Evolutionary conservation across 2,329 filamentous ascomycete genomes (phyloP), one percentile per base, ranked within the genome.

Genomic region (Capronia epimyces): DNA sequence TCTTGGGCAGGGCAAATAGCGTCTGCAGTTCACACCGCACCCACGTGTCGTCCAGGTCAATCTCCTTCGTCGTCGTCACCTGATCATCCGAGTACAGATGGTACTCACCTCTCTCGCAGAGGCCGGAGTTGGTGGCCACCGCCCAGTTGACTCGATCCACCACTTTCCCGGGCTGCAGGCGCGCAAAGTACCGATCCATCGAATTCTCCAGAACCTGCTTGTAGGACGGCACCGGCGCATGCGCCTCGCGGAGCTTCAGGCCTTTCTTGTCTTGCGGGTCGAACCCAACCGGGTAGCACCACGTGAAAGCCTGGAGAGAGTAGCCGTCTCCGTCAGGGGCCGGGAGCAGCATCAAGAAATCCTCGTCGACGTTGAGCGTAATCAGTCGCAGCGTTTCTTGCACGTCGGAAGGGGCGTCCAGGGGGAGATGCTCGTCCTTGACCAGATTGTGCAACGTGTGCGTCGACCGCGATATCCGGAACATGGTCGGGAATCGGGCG

Each of bases 161-260:
- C 12, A 32, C 29, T n/a, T 32, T 42, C 12, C 39, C 39, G 1
- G 39, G 39, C 10, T n/a, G 21, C 13, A 42, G 39, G 5, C 39
- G 39, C 13, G 21, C 24, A 16, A 43, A 49, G 37, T 29, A 32
- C 15, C 46, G 39, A 22, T 37, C 46, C 24, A 49, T 49, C 22
- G 46, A 49, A n/a, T 16, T 34, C 32, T 37, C 46, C 25, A 49
- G 39, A 22, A 49, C 37, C n/a, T 29, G 42, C 22, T 18, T 25
- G 16, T 49, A 42, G 13, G 39, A 22, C 2, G 39, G 39, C n/a
- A 50, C 47, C 3, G 47, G 55, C 66, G 67, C 50, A 61, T 73
- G 49, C 62, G 43, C 39, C 22, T 56, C 51, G n/a, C 46, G 41
- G 20, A 56, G 41, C 21, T 42, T 55, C 10, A 51, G 15, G 3